Evolutionary conservation across 2,329 filamentous ascomycete genomes (phyloP), one percentile per base, ranked within the genome.

Genomic region (Uncinocarpus reesii): DNA sequence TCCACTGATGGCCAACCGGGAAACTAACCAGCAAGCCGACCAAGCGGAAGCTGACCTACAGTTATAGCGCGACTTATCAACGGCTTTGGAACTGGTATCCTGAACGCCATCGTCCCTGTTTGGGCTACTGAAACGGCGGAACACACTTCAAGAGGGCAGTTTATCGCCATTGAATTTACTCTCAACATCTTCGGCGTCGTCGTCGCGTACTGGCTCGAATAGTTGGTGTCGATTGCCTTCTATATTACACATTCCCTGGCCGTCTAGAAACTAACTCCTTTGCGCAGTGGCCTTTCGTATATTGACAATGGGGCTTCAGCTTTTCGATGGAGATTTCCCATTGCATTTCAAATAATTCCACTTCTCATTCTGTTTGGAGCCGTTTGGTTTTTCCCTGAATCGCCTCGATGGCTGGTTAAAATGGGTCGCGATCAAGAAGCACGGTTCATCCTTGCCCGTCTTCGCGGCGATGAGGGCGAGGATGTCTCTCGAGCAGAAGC

Each of bases 151-250:
- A 75, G 83, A 34, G 83, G 83, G 4, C 74, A 79, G 41, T 83
- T 84, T 53, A 78, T 86, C 49, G 79, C 80, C 7, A 79, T 84
- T 47, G 82, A 86, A 57, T 86, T 86, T 53, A 85, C 81, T 0
- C 63, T 85, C 7, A 86, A 86, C 58, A 84, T 85, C 52, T 79
- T 84, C 41, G 81, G 81, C 57, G 79, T 84, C 0, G 76, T 80
- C 16, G 69, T 80, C 29, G 65, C 75, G 2, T 84, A 84, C 54
- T 82, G 78, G 79, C 60, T 73, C 7, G 70, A 72, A 55, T 80
- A 76, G 66, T 69, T 3, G n/a, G 47, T 20, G 18, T 7, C 15
- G 15, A 2, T 59, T 2, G 64, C 60, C 7, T 28, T 23, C 3
- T 7, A 6, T 8, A n/a, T 21, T 51, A 40, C 35, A 28, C 46